Conservation (phyloP, 495 filamentous ascomycete genomes). For the Pseudomonodictys pantanalensis region DNA sequence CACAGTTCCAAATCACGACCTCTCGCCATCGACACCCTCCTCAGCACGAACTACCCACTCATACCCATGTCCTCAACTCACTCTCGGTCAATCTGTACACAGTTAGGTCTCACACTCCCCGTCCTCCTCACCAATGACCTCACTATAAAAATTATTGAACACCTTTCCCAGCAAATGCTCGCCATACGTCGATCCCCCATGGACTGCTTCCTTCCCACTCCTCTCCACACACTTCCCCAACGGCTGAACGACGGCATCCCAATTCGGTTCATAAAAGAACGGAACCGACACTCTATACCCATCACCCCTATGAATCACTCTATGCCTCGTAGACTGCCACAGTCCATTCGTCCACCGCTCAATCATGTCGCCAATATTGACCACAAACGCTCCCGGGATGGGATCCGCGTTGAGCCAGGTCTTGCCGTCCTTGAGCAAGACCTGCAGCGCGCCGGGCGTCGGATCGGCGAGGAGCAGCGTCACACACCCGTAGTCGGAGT, state of each 20-base stretch:
- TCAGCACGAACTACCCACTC: too few species aligned
- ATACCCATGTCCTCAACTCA: too few species aligned
- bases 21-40: too few species aligned
- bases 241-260: constrained; percentile 37
- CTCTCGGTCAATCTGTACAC: constrained; percentile 10
- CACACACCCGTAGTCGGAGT: constrained; percentile 45
- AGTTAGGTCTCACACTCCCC: constrained; percentile 10
- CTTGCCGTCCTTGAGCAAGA: constrained; percentile 31
- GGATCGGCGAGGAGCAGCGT: constrained; percentile 42
- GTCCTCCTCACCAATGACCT: constrained; percentile 16
- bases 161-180: constrained; percentile 33
- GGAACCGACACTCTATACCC: constrained; percentile 44
- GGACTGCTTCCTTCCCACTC: constrained; percentile 10
- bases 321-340: constrained; percentile 42
- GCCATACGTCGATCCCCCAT: constrained; percentile 28
- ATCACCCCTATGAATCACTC: constrained; percentile 42
- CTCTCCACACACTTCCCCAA: constrained; percentile 30
- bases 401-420: constrained; percentile 43
- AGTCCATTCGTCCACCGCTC: constrained; percentile 46
- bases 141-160: constrained; percentile 32
- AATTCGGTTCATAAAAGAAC: constrained; percentile 47
- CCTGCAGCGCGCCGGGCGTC: constrained; percentile 40
- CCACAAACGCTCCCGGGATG: constrained; percentile 39
- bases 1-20: too few species aligned
- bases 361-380: constrained; percentile 49